Conservation (phyloP, 768 basidiomycete genomes). For the Cyclocybe aegerita region DNA sequence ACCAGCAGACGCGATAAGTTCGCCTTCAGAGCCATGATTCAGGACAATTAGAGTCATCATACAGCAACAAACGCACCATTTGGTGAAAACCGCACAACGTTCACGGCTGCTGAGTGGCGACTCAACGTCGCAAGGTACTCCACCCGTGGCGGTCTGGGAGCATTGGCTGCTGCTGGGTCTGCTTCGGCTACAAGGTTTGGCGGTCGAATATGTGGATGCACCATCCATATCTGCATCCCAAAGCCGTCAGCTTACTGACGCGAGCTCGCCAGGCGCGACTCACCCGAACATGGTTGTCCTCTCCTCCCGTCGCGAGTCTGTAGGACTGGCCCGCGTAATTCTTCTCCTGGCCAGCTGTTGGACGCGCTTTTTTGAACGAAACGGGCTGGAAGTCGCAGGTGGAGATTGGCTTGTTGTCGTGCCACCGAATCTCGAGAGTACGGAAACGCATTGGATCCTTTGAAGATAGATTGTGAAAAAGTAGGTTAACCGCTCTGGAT, state of each 20-base stretch:
- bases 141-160: constrained; percentile 68
- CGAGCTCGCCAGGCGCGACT: constrained; percentile 33
- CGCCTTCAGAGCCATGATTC: constrained; percentile 48
- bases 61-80: constrained; percentile 55
- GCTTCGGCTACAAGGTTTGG: constrained; percentile 49
- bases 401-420: constrained; percentile 93
- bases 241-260: not conserved
- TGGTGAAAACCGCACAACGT: constrained; percentile 94
- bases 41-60: not conserved
- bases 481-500: too few species aligned
- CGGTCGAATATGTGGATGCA: constrained; percentile 86
- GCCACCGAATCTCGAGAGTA: constrained; percentile 94
- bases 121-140: constrained; percentile 95
- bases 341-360: constrained; percentile 46
- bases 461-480: not conserved
- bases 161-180: constrained; percentile 27
- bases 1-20: constrained; percentile 92
- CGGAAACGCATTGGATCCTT: constrained; percentile 71
- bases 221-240: constrained; percentile 91
- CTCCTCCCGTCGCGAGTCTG: constrained; percentile 91
- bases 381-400: constrained; percentile 94
- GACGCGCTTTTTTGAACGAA: constrained; percentile 79
- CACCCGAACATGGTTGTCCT: constrained; percentile 96
- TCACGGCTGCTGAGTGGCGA: constrained; percentile 92
- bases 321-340: constrained; percentile 74